Conservation (phyloP, 1,284 basidiomycete genomes). For the Ustilago sp. region DNA sequence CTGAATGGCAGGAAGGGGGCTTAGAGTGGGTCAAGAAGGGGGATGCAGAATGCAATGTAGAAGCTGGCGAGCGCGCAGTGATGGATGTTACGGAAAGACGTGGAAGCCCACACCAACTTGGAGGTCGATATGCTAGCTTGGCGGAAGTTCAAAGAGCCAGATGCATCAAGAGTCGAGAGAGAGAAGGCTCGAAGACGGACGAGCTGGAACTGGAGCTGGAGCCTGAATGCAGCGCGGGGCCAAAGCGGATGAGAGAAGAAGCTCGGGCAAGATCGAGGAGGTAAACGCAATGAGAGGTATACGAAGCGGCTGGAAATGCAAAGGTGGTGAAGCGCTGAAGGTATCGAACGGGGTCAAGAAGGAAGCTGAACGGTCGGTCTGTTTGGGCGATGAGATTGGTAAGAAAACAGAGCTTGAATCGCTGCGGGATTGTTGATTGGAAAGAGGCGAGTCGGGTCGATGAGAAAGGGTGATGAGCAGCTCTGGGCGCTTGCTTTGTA, state of each 20-base stretch:
- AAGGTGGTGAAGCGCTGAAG: background rate
- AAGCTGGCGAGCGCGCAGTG: conserved; percentile 8
- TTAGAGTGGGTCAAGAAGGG: background rate
- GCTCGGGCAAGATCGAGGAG: background rate
- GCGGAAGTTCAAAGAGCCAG: background rate
- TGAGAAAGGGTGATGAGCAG: background rate
- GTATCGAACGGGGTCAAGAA: background rate
- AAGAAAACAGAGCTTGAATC: background rate
- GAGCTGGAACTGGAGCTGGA: background rate
- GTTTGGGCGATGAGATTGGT: background rate
- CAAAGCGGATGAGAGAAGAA: background rate
- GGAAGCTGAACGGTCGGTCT: background rate
- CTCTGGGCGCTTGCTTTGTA: background rate
- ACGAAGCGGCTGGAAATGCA: background rate
- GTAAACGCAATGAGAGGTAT: background rate
- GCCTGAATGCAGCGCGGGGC: background rate
- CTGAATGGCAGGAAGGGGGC: background rate
- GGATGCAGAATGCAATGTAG: background rate
- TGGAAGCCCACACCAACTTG: conserved; percentile 8
- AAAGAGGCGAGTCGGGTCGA: background rate
- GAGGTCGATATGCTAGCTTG: conserved; percentile 19
- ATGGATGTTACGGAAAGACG: conserved; percentile 6
- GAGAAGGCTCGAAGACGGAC: background rate
- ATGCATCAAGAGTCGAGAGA: conserved; percentile 20
- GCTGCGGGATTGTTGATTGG: background rate